Conservation (phyloP, 495 filamentous ascomycete species). For the Neurospora discreta region DNA sequence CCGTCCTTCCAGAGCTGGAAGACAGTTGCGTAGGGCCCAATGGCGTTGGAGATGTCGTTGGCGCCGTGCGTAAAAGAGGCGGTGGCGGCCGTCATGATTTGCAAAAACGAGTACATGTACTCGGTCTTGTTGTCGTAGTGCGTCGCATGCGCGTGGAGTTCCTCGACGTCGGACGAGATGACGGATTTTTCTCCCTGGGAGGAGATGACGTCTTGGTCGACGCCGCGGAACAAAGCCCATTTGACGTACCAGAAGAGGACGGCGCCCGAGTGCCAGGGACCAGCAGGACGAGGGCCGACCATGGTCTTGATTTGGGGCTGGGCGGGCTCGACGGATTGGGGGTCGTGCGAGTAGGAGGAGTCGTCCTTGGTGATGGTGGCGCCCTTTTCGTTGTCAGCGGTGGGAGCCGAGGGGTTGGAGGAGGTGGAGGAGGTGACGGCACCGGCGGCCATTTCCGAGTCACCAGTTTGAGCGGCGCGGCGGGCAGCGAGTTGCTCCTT, state of each 20-base stretch:
- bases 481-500: slow-evolving; percentile 35
- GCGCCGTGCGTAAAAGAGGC: slow-evolving; percentile 69
- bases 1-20: slow-evolving; percentile 53
- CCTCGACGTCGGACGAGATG: slow-evolving; percentile 38
- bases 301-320: slow-evolving; percentile 9
- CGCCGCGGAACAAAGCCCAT: slow-evolving; percentile 43
- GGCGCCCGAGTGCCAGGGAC: slow-evolving; percentile 23
- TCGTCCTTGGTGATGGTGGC: neutral
- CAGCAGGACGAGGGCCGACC: slow-evolving; percentile 24
- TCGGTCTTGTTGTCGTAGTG: slow-evolving; percentile 70
- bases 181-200: slow-evolving; percentile 19
- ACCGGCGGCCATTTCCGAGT: neutral
- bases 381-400: neutral
- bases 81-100: slow-evolving; percentile 60
- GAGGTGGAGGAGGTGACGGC: neutral
- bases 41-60: slow-evolving; percentile 68
- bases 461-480: slow-evolving; percentile 15
- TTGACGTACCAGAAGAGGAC: slow-evolving; percentile 37
- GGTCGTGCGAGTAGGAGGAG: neutral
- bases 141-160: slow-evolving; percentile 46
- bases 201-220: slow-evolving; percentile 48
- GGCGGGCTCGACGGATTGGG: neutral
- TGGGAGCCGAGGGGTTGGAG: neutral
- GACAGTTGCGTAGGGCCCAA: slow-evolving; percentile 60
- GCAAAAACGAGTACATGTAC: slow-evolving; percentile 63